Base-by-base conservation (phyloP, 495 filamentous ascomycete species). In the Neurospora terricola region DNA sequence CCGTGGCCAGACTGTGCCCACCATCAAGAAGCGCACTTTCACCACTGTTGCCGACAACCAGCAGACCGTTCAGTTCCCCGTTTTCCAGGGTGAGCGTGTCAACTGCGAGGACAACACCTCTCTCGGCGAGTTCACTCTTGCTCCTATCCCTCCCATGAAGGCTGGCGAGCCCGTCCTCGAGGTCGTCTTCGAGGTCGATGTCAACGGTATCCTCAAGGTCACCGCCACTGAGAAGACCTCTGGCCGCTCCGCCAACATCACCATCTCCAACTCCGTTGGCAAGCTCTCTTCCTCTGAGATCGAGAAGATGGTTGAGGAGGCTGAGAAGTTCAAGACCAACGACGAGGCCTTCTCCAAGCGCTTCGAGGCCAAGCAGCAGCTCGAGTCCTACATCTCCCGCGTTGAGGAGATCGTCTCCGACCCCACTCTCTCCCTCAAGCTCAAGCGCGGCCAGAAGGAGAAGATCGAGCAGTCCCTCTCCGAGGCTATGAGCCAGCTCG, bases 161-260 rank as follows among this genome's bases (percentile, higher is more conserved):
- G 96, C 96, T 85, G 96, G 96, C 79, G 96, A 99, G 81, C 93
- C 96, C 76, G 95, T 97, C 77, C 90, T 99, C 36, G 96, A 99
- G 84, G 93, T 95, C 78, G 94, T 98, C 81, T 98, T 99, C 84
- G 96, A 99, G 86, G 96, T 99, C 81, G 96, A 99, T 77, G 96
- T 98, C 88, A 99, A 99, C 86, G 96, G 96, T 91, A 98, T 99
- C 83, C 91, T 99, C 80, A 99, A 99, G 90, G 96, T 99, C 77
- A 99, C 96, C 76, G 96, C 96, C 76, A 97, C 94, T 45, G 96
- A 99, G 88, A 99, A 99, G 91, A 94, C 94, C 76, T 98, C 96
- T 66, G 96, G 96, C 77, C 93, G 96, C 79, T 94, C 88, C 79
- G 96, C 96, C 83, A 99, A 99, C 89, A 99, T 99, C 84, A 98